phyloP scores from a whole-genome alignment of 208 protist genomes.

The Leishmania amazonensis region DNA sequence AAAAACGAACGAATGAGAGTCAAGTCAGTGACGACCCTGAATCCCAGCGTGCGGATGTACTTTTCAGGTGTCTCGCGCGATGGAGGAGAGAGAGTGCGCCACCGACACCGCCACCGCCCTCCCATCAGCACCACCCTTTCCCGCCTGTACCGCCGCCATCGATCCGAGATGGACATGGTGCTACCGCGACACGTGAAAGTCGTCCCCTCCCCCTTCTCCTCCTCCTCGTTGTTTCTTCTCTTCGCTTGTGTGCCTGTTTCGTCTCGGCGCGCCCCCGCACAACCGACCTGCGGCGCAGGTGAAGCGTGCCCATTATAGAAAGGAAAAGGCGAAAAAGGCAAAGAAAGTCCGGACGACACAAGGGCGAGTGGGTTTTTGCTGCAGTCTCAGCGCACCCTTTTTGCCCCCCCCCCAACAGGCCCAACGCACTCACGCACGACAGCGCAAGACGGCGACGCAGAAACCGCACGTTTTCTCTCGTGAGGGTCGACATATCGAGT shows the following conservation, averaged over 20 bases:
- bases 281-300: background rate
- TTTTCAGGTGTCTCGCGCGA: background rate
- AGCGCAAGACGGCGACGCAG: background rate
- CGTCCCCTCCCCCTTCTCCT: background rate
- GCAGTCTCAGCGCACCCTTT: background rate
- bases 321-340: background rate
- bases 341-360: background rate
- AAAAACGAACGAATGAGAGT: background rate
- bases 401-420: background rate
- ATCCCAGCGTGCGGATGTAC: background rate
- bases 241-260: background rate
- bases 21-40: background rate
- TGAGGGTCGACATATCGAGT: background rate
- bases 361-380: background rate
- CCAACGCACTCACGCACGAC: background rate
- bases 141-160: background rate
- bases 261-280: background rate
- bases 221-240: background rate
- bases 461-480: background rate
- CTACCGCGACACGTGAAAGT: background rate
- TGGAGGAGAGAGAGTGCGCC: slow-evolving; percentile 3
- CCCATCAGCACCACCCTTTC: background rate
- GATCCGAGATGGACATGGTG: background rate
- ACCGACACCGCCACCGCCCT: background rate
- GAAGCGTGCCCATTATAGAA: background rate